Conservation (phyloP, 2,329 filamentous ascomycete species). For the Cladorrhinum sp. region DNA sequence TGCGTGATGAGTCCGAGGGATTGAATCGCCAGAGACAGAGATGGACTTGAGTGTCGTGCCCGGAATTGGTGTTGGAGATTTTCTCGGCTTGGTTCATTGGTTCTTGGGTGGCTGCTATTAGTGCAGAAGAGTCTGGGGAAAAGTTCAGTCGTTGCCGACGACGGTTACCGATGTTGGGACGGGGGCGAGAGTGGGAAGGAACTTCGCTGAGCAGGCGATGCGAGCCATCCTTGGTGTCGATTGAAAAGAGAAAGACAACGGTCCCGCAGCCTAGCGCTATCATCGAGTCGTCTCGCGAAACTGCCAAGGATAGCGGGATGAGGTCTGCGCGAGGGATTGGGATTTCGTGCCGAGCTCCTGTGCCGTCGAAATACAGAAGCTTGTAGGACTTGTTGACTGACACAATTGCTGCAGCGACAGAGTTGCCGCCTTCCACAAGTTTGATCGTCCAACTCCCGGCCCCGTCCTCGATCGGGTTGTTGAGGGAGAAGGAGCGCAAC, state of each 20-base stretch:
- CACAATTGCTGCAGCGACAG: neutral
- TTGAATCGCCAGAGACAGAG: neutral
- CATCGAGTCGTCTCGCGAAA: conserved; percentile 11
- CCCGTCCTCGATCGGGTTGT: neutral
- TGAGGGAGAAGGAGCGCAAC: neutral
- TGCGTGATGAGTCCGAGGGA: neutral
- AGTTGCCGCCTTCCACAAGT: conserved; percentile 1
- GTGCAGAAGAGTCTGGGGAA: conserved; percentile 1
- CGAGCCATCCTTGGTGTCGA: neutral
- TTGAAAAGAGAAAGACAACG: neutral
- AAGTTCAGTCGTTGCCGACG: conserved; percentile 9
- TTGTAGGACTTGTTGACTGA: neutral
- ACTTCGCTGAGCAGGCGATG: neutral
- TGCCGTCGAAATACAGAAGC: conserved; percentile 1
- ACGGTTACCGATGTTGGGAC: neutral
- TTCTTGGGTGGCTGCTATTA: conserved; percentile 9
- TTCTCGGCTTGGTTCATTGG: neutral
- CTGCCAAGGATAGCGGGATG: conserved; percentile 5
- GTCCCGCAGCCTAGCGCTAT: conserved; percentile 1
- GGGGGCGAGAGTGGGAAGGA: neutral
- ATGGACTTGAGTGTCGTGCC: neutral
- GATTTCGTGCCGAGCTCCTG: neutral
- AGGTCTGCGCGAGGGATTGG: neutral
- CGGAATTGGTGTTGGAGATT: neutral
- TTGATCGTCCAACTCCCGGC: neutral